These are phyloP conservation scores for Ophiostoma sp. DNA, from an alignment of 2,329 filamentous ascomycete species.

Conservation along the genomic window DNA sequence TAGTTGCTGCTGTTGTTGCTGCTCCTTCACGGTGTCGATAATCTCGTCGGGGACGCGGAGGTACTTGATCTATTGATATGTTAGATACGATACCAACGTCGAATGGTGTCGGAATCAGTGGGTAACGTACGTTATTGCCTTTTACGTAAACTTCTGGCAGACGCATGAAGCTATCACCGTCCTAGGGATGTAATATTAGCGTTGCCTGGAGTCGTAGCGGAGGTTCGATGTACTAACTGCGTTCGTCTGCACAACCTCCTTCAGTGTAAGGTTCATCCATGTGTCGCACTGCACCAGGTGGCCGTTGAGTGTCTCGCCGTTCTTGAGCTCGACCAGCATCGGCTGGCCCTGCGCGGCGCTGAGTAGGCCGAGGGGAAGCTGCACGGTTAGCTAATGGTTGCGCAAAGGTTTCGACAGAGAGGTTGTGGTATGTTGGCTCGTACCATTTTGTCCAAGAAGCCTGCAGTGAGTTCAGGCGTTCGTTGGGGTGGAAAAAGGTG, in stretches of 20 bases:
- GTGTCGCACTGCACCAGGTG: conserved; percentile 96
- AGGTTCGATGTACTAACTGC: conserved; percentile 46
- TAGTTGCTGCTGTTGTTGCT: conserved; percentile 71
- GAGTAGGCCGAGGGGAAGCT: conserved; percentile 74
- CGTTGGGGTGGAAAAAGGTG: conserved; percentile 13
- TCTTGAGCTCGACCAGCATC: conserved; percentile 96
- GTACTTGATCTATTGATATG: conserved; percentile 77
- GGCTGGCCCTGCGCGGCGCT: conserved; percentile 96
- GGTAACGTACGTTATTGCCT: conserved; percentile 78
- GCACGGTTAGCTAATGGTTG: conserved; percentile 27
- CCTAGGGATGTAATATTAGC: conserved; percentile 42
- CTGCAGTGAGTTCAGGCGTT: conserved; percentile 15
- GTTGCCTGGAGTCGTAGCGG: neutral
- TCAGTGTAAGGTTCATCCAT: conserved; percentile 98
- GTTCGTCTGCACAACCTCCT: conserved; percentile 95
- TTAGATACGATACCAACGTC: neutral
- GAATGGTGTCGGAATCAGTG: neutral
- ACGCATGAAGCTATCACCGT: conserved; percentile 89
- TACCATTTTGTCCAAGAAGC: conserved; percentile 23
- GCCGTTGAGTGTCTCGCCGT: conserved; percentile 94
- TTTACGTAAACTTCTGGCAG: conserved; percentile 93
- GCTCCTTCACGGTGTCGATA: conserved; percentile 87
- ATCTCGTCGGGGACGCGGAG: conserved; percentile 94
- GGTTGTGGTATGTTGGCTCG: neutral
- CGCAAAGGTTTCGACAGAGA: neutral